Evolutionary conservation across 495 filamentous ascomycete genomes (phyloP).

Genomic region (Astrocystis sublimbata): DNA sequence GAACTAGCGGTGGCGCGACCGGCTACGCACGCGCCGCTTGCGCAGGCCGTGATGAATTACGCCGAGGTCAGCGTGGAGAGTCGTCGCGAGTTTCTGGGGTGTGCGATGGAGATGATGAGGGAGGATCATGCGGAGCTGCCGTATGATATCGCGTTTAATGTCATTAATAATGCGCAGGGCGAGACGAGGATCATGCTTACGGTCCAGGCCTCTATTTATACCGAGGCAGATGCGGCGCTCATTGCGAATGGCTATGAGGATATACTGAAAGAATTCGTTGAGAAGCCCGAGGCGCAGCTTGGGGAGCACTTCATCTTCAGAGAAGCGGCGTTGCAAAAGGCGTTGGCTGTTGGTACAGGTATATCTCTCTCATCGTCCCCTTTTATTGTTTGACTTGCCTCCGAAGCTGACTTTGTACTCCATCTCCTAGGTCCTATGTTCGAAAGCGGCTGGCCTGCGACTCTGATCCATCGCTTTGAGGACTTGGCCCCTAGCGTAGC

Average conservation of each 20-base stretch:
- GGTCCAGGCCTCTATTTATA: constrained; percentile 19
- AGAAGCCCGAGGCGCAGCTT: not conserved
- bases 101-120: constrained; percentile 8
- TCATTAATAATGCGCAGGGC: not conserved
- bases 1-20: not conserved
- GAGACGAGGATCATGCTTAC: constrained; percentile 14
- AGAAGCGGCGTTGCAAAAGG: not conserved
- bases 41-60: constrained; percentile 44
- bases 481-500: not conserved
- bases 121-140: not conserved
- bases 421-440: not conserved
- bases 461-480: not conserved
- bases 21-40: constrained; percentile 29
- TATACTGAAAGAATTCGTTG: not conserved
- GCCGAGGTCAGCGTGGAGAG: constrained; percentile 9
- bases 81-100: constrained; percentile 5
- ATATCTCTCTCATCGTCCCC: not conserved
- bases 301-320: not conserved
- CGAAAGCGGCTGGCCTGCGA: not conserved
- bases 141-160: constrained; percentile 5
- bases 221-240: not conserved
- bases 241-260: not conserved
- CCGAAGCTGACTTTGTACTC: not conserved
- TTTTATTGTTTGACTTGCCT: not conserved
- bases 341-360: not conserved